Evolutionary conservation across 2,329 filamentous ascomycete species (phyloP).

Genomic region (Sarocladium brachiariae): DNA sequence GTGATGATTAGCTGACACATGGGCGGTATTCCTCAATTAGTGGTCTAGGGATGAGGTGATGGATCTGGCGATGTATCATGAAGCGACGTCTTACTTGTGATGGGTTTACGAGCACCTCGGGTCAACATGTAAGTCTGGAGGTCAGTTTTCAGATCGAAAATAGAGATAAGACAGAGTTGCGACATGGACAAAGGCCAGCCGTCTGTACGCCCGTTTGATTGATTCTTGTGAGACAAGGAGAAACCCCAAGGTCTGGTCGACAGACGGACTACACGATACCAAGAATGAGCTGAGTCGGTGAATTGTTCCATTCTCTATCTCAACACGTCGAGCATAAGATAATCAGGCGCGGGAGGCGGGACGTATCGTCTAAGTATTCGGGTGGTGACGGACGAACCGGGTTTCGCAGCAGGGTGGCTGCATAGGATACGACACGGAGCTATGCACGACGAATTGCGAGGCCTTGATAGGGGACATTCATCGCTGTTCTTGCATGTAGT

Average conservation of each 20-base stretch:
- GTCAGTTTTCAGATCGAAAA: too few species aligned
- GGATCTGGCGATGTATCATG: too few species aligned
- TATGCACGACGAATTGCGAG: slow-evolving; percentile 1
- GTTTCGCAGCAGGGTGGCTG: slow-evolving; percentile 4
- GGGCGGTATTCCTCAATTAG: too few species aligned
- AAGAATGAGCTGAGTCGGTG: not conserved
- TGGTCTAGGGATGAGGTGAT: too few species aligned
- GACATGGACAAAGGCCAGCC: not conserved
- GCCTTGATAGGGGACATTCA: not conserved
- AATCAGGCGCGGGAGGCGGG: not conserved
- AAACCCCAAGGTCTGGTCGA: not conserved
- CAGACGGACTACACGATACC: not conserved
- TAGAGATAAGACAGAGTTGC: not conserved
- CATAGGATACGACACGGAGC: not conserved
- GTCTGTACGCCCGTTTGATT: not conserved
- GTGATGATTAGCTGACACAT: not conserved
- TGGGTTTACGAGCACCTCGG: too few species aligned
- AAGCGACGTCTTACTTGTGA: not conserved
- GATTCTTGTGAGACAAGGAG: slow-evolving; percentile 5
- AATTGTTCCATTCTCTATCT: not conserved
- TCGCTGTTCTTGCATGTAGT: not conserved
- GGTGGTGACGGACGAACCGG: not conserved
- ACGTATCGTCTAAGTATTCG: not conserved
- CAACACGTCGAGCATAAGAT: not conserved
- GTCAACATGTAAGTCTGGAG: too few species aligned